These are phyloP conservation scores for Neospermospora avenae DNA, from an alignment of 2,329 filamentous ascomycete species.

Conservation along the genomic window DNA sequence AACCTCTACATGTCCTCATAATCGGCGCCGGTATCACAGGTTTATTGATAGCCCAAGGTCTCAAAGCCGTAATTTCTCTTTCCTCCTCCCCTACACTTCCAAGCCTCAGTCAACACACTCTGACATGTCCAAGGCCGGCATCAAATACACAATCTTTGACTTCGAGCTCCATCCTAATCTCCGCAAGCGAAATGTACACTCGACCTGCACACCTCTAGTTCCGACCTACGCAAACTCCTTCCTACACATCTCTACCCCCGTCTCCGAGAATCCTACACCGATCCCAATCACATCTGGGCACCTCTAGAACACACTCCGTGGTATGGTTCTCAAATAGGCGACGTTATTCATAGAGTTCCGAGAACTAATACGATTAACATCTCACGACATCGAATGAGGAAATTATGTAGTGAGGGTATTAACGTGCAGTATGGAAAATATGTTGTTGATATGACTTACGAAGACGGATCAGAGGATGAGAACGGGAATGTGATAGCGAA, in stretches of 20 bases:
- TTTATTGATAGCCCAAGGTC: constrained; percentile 39
- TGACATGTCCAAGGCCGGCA: not conserved
- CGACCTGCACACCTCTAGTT: constrained; percentile 10
- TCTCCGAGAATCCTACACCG: constrained; percentile 7
- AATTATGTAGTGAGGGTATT: constrained; percentile 16
- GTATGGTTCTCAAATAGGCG: constrained; percentile 12
- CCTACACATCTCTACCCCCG: not conserved
- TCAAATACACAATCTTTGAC: constrained; percentile 16
- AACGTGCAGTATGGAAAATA: constrained; percentile 31
- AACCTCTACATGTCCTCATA: constrained; percentile 5
- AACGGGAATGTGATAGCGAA: constrained; percentile 28
- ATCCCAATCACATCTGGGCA: not conserved
- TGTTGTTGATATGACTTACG: constrained; percentile 36
- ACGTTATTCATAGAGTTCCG: constrained; percentile 1
- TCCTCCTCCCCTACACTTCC: not conserved
- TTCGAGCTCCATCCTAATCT: not conserved
- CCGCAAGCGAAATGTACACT: constrained; percentile 15
- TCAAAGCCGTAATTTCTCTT: constrained; percentile 35
- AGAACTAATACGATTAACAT: constrained; percentile 9
- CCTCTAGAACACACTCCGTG: not conserved
- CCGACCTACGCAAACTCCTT: constrained; percentile 8
- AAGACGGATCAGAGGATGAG: constrained; percentile 3
- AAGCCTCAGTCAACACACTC: not conserved
- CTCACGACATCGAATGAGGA: constrained; percentile 14
- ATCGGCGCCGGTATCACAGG: constrained; percentile 30